These are phyloP conservation scores for Vaccinium macrocarpon DNA, from an alignment of 148 eudicot genomes.

Conservation along the genomic window DNA sequence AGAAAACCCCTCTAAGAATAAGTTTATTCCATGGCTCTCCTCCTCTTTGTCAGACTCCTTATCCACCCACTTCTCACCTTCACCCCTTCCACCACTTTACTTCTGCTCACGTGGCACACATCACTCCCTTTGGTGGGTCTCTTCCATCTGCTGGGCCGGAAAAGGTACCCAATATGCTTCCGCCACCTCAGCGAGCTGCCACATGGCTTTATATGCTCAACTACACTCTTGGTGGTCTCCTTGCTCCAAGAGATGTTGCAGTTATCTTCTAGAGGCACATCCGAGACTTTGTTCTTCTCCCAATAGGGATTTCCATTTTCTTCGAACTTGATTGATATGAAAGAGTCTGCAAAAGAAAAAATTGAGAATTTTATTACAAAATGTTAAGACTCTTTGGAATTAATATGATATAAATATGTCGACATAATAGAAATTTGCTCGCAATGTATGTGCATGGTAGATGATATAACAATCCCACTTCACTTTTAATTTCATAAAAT, in stretches of 20 bases:
- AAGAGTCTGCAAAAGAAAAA: slow-evolving; percentile 38
- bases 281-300: slow-evolving; percentile 37
- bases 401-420: not conserved
- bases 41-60: not conserved
- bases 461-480: not conserved
- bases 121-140: slow-evolving; percentile 31
- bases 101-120: slow-evolving; percentile 28
- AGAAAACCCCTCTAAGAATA: not conserved
- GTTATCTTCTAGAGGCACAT: not conserved
- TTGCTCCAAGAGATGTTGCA: not conserved
- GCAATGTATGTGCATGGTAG: too few relatives aligned
- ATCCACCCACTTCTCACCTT: slow-evolving; percentile 23
- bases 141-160: slow-evolving; percentile 48
- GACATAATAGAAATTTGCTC: too few relatives aligned
- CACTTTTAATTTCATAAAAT: not conserved
- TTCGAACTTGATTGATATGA: slow-evolving; percentile 70
- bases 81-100: slow-evolving; percentile 31
- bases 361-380: not conserved
- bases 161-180: slow-evolving; percentile 45
- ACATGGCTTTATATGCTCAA: slow-evolving; percentile 29
- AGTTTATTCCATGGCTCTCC: not conserved
- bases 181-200: slow-evolving; percentile 32
- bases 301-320: slow-evolving; percentile 61
- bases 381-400: not conserved
- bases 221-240: not conserved